Percentiles rank a stretch among this genome's conserved stretches.
phyloP scores from a whole-genome alignment of 2,329 filamentous ascomycete species.

The Sphaerulina populicola region DNA sequence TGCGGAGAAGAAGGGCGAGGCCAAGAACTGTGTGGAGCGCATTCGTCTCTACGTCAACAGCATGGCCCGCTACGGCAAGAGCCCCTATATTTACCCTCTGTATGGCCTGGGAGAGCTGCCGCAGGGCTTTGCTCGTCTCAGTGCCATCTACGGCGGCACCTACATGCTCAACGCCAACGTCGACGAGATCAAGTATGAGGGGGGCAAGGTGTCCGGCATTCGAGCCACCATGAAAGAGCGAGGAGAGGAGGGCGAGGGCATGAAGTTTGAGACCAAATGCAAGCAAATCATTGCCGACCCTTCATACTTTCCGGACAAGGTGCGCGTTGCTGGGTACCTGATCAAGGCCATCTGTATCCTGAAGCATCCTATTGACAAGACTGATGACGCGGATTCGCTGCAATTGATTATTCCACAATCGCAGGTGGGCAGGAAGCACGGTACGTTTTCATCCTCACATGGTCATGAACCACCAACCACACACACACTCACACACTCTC shows the following conservation, averaged over 20 bases:
- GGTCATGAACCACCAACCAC: no score
- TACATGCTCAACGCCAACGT: slow-evolving; percentile 98
- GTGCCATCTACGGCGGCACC: slow-evolving; percentile 95
- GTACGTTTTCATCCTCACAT: slow-evolving; percentile 43
- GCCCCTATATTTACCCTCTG: slow-evolving; percentile 97
- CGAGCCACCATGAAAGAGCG: slow-evolving; percentile 92
- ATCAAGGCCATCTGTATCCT: slow-evolving; percentile 96
- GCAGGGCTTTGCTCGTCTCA: slow-evolving; percentile 93
- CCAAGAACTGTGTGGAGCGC: slow-evolving; percentile 78
- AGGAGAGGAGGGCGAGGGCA: slow-evolving; percentile 61
- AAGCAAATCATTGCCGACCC: slow-evolving; percentile 95
- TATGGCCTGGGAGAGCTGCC: slow-evolving; percentile 96
- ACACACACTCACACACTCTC: no score
- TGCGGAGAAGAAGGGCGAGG: slow-evolving; percentile 61
- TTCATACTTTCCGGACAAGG: slow-evolving; percentile 90
- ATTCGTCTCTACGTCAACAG: slow-evolving; percentile 97
- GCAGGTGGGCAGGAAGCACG: slow-evolving; percentile 92
- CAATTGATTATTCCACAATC: slow-evolving; percentile 98
- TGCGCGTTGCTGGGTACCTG: slow-evolving; percentile 77
- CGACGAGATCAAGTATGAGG: slow-evolving; percentile 73
- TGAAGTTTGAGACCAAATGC: slow-evolving; percentile 94
- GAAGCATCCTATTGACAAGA: slow-evolving; percentile 87
- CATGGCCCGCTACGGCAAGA: slow-evolving; percentile 95
- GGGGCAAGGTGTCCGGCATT: slow-evolving; percentile 81
- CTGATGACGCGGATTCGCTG: slow-evolving; percentile 76